Percentiles rank a stretch among this genome's conserved stretches.
Evolutionary conservation across 2,329 filamentous ascomycete genomes (phyloP).

Genomic region (Chalaropsis ovoidea): DNA sequence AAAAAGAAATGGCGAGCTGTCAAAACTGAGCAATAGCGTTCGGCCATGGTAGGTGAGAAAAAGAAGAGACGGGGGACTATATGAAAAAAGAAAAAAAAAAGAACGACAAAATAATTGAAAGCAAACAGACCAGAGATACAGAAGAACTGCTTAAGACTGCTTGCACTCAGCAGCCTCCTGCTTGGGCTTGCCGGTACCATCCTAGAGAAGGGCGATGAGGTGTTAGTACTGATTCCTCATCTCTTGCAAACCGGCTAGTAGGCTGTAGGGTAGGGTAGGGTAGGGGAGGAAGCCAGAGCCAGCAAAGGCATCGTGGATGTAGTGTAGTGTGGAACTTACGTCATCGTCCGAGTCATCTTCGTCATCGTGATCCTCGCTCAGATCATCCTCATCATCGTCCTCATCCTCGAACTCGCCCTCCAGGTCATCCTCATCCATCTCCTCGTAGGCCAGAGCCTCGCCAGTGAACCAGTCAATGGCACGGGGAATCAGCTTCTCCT

Average conservation of each 20-base stretch:
- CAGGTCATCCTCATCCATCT: conserved; percentile 72
- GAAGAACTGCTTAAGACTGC: conserved; percentile 57
- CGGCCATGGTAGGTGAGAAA: background rate
- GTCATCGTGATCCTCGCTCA: conserved; percentile 76
- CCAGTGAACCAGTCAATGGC: conserved; percentile 99
- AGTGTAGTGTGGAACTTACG: conserved; percentile 39
- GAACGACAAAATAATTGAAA: conserved; percentile 18
- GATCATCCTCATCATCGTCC: conserved; percentile 80
- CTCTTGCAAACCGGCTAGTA: no score
- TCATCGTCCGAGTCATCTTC: conserved; percentile 71
- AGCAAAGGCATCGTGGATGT: no score
- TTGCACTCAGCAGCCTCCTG: conserved; percentile 94
- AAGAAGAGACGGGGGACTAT: background rate
- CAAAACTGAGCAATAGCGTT: conserved; percentile 2
- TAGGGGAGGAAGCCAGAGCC: conserved; percentile 22
- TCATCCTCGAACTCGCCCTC: conserved; percentile 84
- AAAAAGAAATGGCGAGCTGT: conserved; percentile 5
- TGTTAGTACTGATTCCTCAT: conserved; percentile 6
- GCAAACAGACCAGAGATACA: background rate
- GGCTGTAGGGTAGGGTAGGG: no score
- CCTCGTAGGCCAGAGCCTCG: conserved; percentile 93
- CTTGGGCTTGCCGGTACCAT: conserved; percentile 81
- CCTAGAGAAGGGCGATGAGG: conserved; percentile 40
- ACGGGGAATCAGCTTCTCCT: conserved; percentile 97
- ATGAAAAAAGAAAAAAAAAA: conserved; percentile 15